These are phyloP conservation scores for Kwoniella heveanensis DNA, from an alignment of 768 basidiomycete genomes.

Conservation along the genomic window DNA sequence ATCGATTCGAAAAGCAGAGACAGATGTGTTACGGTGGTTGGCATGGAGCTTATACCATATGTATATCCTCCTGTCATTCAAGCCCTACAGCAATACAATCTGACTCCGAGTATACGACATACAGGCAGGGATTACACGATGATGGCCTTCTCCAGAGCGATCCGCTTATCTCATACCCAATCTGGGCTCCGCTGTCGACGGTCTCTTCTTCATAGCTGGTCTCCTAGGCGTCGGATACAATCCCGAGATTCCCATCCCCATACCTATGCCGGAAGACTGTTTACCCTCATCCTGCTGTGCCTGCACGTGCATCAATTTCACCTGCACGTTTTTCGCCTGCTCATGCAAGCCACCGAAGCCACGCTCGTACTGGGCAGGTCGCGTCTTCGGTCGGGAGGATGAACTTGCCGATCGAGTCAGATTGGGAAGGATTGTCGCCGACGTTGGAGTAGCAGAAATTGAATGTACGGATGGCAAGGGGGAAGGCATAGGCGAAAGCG, in stretches of 20 bases:
- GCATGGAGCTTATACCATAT: too few species aligned
- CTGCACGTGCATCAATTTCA: background rate
- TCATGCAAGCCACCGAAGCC: background rate
- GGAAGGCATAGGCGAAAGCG: background rate
- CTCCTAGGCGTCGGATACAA: constrained; percentile 1
- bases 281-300: background rate
- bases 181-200: constrained; percentile 25
- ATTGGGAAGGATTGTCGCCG: background rate
- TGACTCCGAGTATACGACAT: too few species aligned
- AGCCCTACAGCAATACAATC: too few species aligned
- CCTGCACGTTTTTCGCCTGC: too few species aligned
- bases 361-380: too few species aligned
- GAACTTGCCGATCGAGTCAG: background rate
- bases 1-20: too few species aligned
- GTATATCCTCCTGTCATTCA: too few species aligned
- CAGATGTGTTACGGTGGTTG: too few species aligned
- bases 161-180: constrained; percentile 16
- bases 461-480: background rate
- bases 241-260: constrained; percentile 1
- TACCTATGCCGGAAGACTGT: background rate
- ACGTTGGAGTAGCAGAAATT: background rate
- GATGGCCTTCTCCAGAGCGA: too few species aligned
- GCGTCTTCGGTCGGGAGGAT: background rate
- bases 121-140: too few species aligned
- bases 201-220: constrained; percentile 20